Evolutionary conservation across 192 early-diverging fungal genomes (phyloP), one percentile per base, ranked within the genome.

Genomic region (Rhizophagus sp.): DNA sequence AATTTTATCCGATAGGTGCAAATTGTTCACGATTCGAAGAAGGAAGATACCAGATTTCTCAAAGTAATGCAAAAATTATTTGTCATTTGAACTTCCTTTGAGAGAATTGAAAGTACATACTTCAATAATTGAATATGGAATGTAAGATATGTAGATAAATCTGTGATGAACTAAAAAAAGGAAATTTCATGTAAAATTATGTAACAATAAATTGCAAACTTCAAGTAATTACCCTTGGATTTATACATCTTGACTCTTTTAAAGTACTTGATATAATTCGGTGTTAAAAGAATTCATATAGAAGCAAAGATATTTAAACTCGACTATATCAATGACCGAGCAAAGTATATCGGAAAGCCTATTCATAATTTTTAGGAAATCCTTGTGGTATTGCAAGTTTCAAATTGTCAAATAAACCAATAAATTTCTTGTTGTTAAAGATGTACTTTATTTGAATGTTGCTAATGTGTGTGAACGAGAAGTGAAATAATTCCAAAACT

Each of bases 261-360:
- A 12, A 25, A 64, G 73, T 85, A 93, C 94, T 81, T 89, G 63
- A 79, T 97, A 97, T 24, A 99, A 84, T 25, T 90, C 85, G 39
- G 90, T 30, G 30, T 30, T 30, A 30, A 30, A 30, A 30, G 30
- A 30, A 30, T 30, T 30, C 30, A 30, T 30, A 30, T 30, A 30
- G 30, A 30, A 30, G 30, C 30, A 30, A 30, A 30, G 30, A 30
- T 30, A 30, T 30, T 30, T 1, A 30, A 30, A 30, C 30, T 30
- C 30, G 30, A 30, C 30, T 30, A 30, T n/a, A n/a, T n/a, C n/a
- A n/a, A n/a, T 30, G 30, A 1, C 30, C 30, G 30, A 30, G 64
- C 97, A 99, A 19, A 99, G 87, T 2, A 90, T 87, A 83, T 99
- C 96, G 25, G 93, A 94, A 24, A 98, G 87, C 62, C 93, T 87